Percentiles rank a stretch among this genome's conserved stretches.
Evolutionary conservation across 768 basidiomycete genomes (phyloP).

Genomic region (Suillus variegatus): DNA sequence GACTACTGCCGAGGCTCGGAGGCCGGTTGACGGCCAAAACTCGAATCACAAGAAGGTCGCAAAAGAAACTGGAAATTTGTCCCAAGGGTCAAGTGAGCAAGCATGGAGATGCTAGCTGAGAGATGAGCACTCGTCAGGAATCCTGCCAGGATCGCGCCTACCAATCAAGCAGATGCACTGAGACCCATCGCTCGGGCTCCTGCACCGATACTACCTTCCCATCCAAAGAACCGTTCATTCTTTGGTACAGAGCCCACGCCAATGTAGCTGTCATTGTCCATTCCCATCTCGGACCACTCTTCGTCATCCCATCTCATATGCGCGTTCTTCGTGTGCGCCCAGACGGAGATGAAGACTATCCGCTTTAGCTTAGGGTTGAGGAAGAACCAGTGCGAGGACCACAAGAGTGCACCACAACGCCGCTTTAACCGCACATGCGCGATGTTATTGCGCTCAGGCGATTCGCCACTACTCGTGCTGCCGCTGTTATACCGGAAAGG

Average conservation of each 20-base stretch:
- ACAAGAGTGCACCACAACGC: conserved; percentile 78
- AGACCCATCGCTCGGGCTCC: conserved; percentile 84
- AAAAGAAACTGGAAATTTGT: conserved; percentile 2
- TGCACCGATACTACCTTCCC: conserved; percentile 77
- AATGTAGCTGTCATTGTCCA: conserved; percentile 35
- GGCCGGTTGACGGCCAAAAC: conserved; percentile 4
- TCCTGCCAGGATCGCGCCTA: conserved; percentile 18
- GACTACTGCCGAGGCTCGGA: background rate
- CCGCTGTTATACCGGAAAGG: conserved; percentile 34
- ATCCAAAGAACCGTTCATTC: conserved; percentile 71
- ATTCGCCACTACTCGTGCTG: conserved; percentile 34
- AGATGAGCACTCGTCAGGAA: conserved; percentile 15
- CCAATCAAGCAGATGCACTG: conserved; percentile 31
- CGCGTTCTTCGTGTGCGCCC: conserved; percentile 76
- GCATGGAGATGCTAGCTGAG: background rate
- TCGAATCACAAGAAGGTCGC: background rate
- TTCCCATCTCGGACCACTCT: conserved; percentile 38
- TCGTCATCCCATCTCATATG: conserved; percentile 52
- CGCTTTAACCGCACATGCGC: conserved; percentile 52
- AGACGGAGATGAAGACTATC: conserved; percentile 88
- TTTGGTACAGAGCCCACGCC: conserved; percentile 25
- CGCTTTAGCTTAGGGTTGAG: conserved; percentile 91
- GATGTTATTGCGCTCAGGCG: conserved; percentile 37
- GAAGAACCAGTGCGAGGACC: conserved; percentile 99
- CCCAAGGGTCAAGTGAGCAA: background rate